Evolutionary conservation across 805 yeast species (phyloP), one percentile per base, ranked within the genome.

Genomic region (Barnettozyma vustinii): DNA sequence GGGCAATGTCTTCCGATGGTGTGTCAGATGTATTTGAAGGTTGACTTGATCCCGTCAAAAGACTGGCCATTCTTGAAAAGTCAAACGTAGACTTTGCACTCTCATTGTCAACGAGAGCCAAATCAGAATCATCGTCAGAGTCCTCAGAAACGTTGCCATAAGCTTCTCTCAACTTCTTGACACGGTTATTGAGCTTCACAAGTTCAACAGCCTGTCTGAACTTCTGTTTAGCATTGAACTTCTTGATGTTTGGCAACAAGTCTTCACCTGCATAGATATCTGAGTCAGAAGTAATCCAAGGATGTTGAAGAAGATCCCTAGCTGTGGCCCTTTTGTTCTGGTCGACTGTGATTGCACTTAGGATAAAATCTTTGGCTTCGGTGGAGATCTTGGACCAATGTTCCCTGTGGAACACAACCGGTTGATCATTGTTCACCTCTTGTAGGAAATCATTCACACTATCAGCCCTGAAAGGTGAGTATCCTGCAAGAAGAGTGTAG

Each of bases 401-500:
- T 53, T 82, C 86, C 26, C 80, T 79, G 63, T 90, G 96, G 72
- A 92, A 92, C n/a, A 92, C 90, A 6, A 88, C 87, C 46, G 75
- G 75, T 52, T 81, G 81, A 41, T 83, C 82, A 58, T 77, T 65
- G 47, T 75, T 72, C 48, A 88, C 94, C 64, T 92, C 98, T 40
- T 77, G 79, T 42, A 92, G 68, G 62, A 94, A 92, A 48, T 87
- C 95, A 47, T 75, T 77, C 1, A 86, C 88, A 42, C 80, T 83
- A 61, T 91, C 97, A 0, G 96, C 81, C 45, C 91, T 71, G 66
- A 92, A 89, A 4, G 98, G 97, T 6, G 96, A 84, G 63, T 90
- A 89, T 0, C 99, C 99, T 57, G 94, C 89, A 41, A 92, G 73
- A 42, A 91, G 69, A 0, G 97, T 91, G 66, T 89, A 94, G 0